Conservation (phyloP, 2,329 filamentous ascomycete species). For the Penicillium sp. region DNA sequence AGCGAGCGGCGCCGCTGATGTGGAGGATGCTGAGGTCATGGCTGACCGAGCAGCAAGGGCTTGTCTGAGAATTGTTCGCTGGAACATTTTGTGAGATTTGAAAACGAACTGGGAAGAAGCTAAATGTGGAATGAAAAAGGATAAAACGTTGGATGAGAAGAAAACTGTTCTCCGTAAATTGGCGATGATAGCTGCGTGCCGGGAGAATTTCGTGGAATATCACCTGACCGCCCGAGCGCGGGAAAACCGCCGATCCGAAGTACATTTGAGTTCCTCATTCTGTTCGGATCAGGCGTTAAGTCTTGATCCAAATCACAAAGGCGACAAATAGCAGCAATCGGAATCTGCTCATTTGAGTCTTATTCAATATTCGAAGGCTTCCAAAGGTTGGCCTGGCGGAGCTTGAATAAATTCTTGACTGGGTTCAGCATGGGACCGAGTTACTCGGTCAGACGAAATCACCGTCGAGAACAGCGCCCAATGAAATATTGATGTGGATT, state of each 20-base stretch:
- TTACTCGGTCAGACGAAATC: no score
- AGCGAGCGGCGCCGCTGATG: slow-evolving; percentile 29
- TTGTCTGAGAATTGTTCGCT: slow-evolving; percentile 39
- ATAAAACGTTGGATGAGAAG: not conserved
- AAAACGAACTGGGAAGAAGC: slow-evolving; percentile 4
- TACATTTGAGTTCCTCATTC: slow-evolving; percentile 1
- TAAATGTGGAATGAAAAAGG: not conserved
- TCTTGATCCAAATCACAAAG: no score
- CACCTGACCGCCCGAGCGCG: slow-evolving; percentile 16
- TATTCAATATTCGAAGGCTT: no score
- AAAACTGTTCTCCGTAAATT: not conserved
- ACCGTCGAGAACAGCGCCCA: no score
- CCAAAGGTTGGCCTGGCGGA: no score
- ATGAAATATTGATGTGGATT: no score
- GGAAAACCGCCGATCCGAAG: slow-evolving; percentile 11
- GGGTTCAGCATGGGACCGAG: no score
- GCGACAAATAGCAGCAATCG: no score
- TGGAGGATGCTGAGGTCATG: slow-evolving; percentile 23
- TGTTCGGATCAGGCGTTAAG: no score
- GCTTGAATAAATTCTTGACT: no score
- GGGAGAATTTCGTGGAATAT: slow-evolving; percentile 17
- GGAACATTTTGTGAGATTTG: slow-evolving; percentile 34
- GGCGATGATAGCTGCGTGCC: slow-evolving; percentile 8
- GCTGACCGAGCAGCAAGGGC: slow-evolving; percentile 34
- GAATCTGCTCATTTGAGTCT: no score